Base-by-base conservation (phyloP, 2,329 filamentous ascomycete genomes). In the Aurifilum marmelostoma region DNA sequence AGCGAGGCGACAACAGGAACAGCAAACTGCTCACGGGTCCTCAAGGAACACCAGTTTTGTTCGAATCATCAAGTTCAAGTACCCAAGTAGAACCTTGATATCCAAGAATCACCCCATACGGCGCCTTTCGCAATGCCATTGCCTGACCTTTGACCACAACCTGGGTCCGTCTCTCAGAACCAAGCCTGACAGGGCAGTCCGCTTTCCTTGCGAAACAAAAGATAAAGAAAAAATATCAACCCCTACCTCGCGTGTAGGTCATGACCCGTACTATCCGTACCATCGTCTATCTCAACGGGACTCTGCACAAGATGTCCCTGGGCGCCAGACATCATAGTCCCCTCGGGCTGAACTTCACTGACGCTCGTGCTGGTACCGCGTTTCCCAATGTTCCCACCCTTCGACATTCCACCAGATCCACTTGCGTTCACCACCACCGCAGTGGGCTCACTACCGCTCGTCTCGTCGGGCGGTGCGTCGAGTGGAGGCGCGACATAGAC, bases 401-500 rank as follows among this genome's bases (percentile, higher is more conserved):
- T 52, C 29, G 27, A 11, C 34, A 56, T 2, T 14, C 27, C 27
- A 29, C 27, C 52, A 56, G 24, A 32, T 29, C 52, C 60, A 54
- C 54, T 50, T 2, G 59, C 65, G 27, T 74, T 72, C 61, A 77
- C 69, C 9, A 77, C 69, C 9, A 77, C 69, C 9, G 75, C 72
- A 59, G 78, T 74, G 24, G 32, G 3, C 66, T 78, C 79, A 54
- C 75, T 72, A 8, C 1, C 43, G 43, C 18, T 47, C 41, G 41
- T 21, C 74, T 80, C 78, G 70, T 81, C 79, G 6, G 74, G 74
- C 11, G 75, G 75, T 14, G 78, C 74, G 3, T 75, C 75, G 56
- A 81, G 81, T 32, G 73, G 74, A 41, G 76, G 74, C 34, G 76
- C 75, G 18, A 75, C 72, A 60, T 77, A 77, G 4, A 78, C 75